Evolutionary conservation across 495 filamentous ascomycete species (phyloP).

Genomic region (Parachaetomium inaequale): DNA sequence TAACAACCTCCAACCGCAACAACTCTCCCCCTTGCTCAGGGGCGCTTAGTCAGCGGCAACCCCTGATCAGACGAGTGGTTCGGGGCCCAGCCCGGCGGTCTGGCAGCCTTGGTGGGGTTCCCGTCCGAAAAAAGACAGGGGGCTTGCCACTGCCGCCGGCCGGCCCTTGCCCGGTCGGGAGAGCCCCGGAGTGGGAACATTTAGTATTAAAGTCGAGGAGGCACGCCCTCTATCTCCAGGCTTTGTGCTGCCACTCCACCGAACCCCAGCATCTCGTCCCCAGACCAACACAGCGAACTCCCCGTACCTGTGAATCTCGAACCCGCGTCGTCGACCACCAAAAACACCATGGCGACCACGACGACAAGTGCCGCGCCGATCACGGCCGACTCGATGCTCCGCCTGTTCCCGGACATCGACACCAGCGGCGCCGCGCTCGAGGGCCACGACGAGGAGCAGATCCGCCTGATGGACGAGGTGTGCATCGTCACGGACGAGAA

Average conservation of each 20-base stretch:
- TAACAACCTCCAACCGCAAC: background rate
- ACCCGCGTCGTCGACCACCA: background rate
- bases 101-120: background rate
- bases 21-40: background rate
- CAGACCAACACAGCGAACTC: background rate
- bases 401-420: constrained; percentile 93
- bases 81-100: background rate
- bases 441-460: constrained; percentile 96
- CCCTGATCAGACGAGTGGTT: background rate
- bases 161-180: background rate
- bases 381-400: constrained; percentile 81
- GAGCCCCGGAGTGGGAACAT: background rate
- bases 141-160: background rate
- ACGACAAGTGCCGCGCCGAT: constrained; percentile 51
- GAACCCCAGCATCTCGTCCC: background rate
- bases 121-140: background rate
- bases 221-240: no score
- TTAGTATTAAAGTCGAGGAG: background rate
- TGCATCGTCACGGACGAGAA: constrained; percentile 95
- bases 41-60: background rate
- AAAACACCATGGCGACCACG: constrained; percentile 32
- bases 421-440: constrained; percentile 71
- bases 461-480: constrained; percentile 97
- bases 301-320: background rate
- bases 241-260: no score